Conservation (phyloP, 2,329 filamentous ascomycete species). For the Talaromyces sp. region DNA sequence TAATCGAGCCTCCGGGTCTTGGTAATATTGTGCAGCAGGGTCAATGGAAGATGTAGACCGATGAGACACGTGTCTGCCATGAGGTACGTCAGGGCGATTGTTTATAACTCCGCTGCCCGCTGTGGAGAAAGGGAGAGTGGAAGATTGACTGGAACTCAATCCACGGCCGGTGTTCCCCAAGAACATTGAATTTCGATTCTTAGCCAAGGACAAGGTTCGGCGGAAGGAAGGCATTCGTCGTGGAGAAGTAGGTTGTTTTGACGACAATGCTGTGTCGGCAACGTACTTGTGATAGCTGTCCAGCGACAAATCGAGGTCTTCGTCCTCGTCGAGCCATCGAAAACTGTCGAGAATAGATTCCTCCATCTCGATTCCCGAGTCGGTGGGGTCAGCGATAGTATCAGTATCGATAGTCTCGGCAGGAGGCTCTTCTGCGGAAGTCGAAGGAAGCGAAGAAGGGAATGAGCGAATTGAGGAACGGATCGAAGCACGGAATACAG, state of each 20-base stretch:
- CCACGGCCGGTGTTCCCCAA: conserved; percentile 40
- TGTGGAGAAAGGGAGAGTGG: conserved; percentile 29
- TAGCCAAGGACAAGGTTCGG: conserved; percentile 67
- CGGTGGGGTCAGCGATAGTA: conserved; percentile 24
- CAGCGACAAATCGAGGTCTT: conserved; percentile 65
- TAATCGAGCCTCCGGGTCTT: conserved; percentile 80
- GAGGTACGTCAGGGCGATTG: conserved; percentile 25
- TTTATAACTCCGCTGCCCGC: conserved; percentile 11
- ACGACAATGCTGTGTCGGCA: conserved; percentile 43
- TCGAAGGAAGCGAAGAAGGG: conserved; percentile 13
- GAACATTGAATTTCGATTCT: conserved; percentile 48
- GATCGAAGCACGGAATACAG: not conserved
- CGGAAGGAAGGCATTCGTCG: conserved; percentile 59
- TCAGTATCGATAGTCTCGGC: not conserved
- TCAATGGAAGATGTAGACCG: conserved; percentile 58
- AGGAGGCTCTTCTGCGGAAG: conserved; percentile 21
- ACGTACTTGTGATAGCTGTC: conserved; percentile 68
- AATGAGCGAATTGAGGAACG: conserved; percentile 20
- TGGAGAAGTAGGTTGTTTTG: conserved; percentile 25
- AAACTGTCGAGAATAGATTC: conserved; percentile 64
- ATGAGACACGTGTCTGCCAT: conserved; percentile 51
- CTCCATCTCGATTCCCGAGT: conserved; percentile 40
- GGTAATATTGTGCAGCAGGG: conserved; percentile 74
- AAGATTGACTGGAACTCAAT: conserved; percentile 44
- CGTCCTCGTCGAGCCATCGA: conserved; percentile 69